Evolutionary conservation across 495 filamentous ascomycete genomes (phyloP), one percentile per base, ranked within the genome.

Genomic region (Wilcoxina mikolae): DNA sequence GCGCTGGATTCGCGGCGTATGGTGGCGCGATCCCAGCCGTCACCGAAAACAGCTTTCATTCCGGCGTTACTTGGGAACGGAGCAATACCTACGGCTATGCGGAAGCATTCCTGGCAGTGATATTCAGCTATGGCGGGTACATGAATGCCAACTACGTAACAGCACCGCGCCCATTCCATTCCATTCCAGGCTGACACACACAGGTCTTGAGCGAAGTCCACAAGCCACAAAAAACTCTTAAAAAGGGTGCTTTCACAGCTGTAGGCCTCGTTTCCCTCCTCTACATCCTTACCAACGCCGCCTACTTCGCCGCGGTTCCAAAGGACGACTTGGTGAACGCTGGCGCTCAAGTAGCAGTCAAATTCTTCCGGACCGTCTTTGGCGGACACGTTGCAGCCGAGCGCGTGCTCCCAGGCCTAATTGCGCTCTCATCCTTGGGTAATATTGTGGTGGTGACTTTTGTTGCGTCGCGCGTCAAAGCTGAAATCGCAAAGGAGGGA

Each of bases 401-500:
- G 17, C 58, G 62, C 23, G 63, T 68, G 1, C 58, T 75, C 45
- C 62, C 69, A 9, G 68, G 58, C 0, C 62, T 76, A 15, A 66
- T 73, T 43, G 70, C 73, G 0, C 41, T 76, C 23, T 73, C 68
- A n/a, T 68, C 65, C 28, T 65, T 76, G n/a, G 73, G 73, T 0
- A 76, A 76, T 54, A 68, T 76, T 31, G 48, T 76, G 2, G 71
- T 74, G 3, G 68, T 72, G 54, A 78, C 78, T 18, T 72, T 74
- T 51, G 73, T 75, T 25, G 64, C 74, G 27, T 58, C 73, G 4
- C 28, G 70, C 63, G 72, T 77, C 45, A 78, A 75, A 59, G 73
- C 75, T 56, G 73, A 76, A 42, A 75, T 76, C 28, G 73, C 72
- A 23, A 76, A 75, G 57, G 71, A 75, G 54, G 73, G 74, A 3